Percentiles rank a stretch among this genome's conserved stretches.
phyloP scores from a whole-genome alignment of 441 rosid species.

The Populus hybrid region DNA sequence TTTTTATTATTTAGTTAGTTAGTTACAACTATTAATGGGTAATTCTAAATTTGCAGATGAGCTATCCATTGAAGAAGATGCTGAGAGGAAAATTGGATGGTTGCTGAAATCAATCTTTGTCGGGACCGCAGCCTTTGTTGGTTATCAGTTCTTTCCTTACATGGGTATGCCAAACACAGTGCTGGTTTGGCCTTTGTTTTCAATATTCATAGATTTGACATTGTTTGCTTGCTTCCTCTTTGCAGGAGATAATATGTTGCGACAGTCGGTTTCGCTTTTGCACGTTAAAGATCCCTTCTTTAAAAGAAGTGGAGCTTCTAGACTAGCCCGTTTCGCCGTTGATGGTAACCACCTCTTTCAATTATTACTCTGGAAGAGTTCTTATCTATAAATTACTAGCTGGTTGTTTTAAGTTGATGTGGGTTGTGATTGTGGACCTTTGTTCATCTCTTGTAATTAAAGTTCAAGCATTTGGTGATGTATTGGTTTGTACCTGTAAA shows the following conservation, averaged over 20 bases:
- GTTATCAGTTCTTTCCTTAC: conserved; percentile 81
- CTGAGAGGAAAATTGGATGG: conserved; percentile 90
- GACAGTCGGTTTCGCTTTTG: conserved; percentile 82
- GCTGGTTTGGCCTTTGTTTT: neutral
- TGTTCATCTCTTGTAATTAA: neutral
- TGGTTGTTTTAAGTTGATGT: neutral
- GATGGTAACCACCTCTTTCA: conserved; percentile 45
- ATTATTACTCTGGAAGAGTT: neutral
- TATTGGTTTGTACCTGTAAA: too few species aligned
- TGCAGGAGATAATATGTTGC: conserved; percentile 83
- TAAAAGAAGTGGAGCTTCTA: conserved; percentile 88
- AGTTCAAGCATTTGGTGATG: too few species aligned
- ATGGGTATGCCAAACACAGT: conserved; percentile 48
- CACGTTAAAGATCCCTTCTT: conserved; percentile 90
- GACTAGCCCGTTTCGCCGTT: conserved; percentile 77
- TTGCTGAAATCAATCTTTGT: conserved; percentile 72
- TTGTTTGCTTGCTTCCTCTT: neutral
- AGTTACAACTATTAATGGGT: neutral
- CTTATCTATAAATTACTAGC: neutral
- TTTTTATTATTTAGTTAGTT: neutral
- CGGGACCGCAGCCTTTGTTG: conserved; percentile 73
- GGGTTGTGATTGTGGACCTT: too few species aligned
- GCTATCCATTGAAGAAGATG: conserved; percentile 69
- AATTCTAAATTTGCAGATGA: conserved; percentile 40
- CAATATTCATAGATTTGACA: neutral